Evolutionary conservation across 1,139 yeast genomes (phyloP), one percentile per base, ranked within the genome.

Genomic region (Maudiozyma humilis): DNA sequence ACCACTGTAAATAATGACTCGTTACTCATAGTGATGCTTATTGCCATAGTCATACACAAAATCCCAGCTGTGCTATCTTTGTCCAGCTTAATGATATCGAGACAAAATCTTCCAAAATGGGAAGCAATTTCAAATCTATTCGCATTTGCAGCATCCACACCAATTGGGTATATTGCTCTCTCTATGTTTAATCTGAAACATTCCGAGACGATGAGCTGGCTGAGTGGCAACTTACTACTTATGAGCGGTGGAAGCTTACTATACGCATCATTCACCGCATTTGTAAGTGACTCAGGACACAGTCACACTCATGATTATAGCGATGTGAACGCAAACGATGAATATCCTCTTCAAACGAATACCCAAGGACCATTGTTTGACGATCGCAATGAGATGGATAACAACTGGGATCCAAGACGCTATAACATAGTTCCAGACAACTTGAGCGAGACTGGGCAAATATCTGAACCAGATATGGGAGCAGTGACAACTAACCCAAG

Each of bases 41-140:
- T 71, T n/a, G 78, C 81, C 16, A 73, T 80, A 14, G 69, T 78
- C 15, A 63, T 79, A 15, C 86, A 80, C 59, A 79, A 79, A 52
- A 59, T 80, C 13, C 87, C 87, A 0, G 78, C 85, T 0, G 71
- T 80, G 2, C 73, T 79, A 51, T 79, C 85, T 39, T 65, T 80
- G 38, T 63, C 76, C 2, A 55, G 63, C 38, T 38, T 63, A n/a
- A 56, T 63, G 64, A 49, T 60, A 6, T 55, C 63, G 4, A 57
- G 53, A 39, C 65, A 62, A 42, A 50, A 53, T 15, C 44, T 62
- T 17, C 55, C 62, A 13, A 51, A 54, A 44, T 51, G 57, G 47
- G 60, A 55, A 41, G 55, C 54, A 4, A 35, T 55, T 2, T 52
- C 62, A 4, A 61, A 63, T 39, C 46, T 63, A 16, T 51, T 57